These are phyloP conservation scores for Paulownia fortunei DNA, from an alignment of 257 asterid genomes.

Conservation along the genomic window DNA sequence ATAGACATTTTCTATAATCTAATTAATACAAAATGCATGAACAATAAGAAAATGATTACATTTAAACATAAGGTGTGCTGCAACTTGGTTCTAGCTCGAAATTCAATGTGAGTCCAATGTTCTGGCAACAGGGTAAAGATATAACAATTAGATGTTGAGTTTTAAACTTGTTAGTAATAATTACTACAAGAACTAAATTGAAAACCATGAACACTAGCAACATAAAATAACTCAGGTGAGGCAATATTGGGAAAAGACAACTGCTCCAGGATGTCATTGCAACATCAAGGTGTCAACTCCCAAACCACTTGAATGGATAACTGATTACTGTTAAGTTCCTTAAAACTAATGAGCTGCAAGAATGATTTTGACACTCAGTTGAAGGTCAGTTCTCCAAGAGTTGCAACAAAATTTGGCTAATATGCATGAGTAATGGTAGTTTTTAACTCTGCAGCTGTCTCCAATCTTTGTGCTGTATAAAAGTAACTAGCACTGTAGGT, in stretches of 20 bases:
- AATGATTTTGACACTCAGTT: not conserved
- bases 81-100: not conserved
- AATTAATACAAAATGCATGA: not conserved
- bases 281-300: not conserved
- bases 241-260: not conserved
- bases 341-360: not conserved
- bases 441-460: not conserved
- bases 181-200: not conserved
- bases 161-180: not conserved
- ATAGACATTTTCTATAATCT: not conserved
- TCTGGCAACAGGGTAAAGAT: not conserved
- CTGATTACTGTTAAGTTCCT: not conserved
- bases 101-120: not conserved
- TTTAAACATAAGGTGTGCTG: not conserved
- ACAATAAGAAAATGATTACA: not conserved
- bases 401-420: not conserved
- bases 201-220: not conserved
- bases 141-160: not conserved
- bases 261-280: not conserved
- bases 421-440: not conserved
- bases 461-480: not conserved
- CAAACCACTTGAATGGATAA: not conserved
- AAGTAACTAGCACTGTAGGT: not conserved
- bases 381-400: not conserved
- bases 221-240: not conserved